These are phyloP conservation scores for Nyctanthes arbortristis DNA, from an alignment of 257 asterid species.

Conservation along the genomic window DNA sequence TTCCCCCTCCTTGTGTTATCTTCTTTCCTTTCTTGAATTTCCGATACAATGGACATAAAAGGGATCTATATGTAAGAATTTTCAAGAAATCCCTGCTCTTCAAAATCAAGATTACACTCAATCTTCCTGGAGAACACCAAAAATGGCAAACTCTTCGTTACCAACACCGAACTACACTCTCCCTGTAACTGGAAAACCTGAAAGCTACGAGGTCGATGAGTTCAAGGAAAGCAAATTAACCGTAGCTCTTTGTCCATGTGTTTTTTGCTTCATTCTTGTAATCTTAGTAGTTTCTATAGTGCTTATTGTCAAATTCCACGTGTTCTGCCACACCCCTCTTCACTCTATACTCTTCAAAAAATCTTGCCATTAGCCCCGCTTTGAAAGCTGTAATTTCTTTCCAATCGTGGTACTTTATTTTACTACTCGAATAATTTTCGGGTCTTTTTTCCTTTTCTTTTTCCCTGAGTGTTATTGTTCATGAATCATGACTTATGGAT, in stretches of 20 bases:
- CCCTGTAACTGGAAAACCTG: constrained; percentile 33
- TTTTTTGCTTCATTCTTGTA: constrained; percentile 62
- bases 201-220: constrained; percentile 40
- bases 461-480: too few species aligned
- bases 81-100: constrained; percentile 20
- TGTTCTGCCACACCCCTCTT: constrained; percentile 86
- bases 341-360: constrained; percentile 65
- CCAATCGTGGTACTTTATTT: not conserved
- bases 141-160: constrained; percentile 52
- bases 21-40: not conserved
- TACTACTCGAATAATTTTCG: constrained; percentile 30
- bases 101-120: constrained; percentile 9
- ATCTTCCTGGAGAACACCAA: constrained; percentile 16
- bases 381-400: not conserved
- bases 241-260: constrained; percentile 90
- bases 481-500: too few species aligned
- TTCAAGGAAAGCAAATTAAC: constrained; percentile 52
- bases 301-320: constrained; percentile 68
- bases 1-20: not conserved
- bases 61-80: constrained; percentile 36
- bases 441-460: constrained; percentile 26
- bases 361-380: constrained; percentile 46
- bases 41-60: constrained; percentile 37
- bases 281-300: constrained; percentile 50
- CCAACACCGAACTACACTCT: constrained; percentile 32